These are phyloP conservation scores for Mycena rebaudengoi DNA, from an alignment of 768 basidiomycete genomes.

Conservation along the genomic window DNA sequence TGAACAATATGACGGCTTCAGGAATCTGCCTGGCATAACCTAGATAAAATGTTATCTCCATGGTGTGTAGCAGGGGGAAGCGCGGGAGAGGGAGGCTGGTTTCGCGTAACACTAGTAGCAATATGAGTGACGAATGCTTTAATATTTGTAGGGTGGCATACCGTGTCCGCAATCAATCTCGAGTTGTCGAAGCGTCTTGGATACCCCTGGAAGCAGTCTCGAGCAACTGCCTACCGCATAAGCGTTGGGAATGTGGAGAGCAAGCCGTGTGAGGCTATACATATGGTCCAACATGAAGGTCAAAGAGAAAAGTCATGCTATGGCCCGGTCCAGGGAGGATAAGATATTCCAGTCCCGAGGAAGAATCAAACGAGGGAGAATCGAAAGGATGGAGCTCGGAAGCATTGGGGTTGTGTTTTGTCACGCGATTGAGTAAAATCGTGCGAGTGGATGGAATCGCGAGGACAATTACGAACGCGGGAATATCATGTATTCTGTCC, in stretches of 20 bases:
- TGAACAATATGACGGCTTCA: neutral
- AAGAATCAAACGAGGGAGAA: neutral
- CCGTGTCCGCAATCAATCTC: neutral
- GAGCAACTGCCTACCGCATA: neutral
- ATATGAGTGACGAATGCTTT: neutral
- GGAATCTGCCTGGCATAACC: neutral
- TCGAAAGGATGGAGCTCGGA: too few species aligned
- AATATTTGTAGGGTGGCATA: neutral
- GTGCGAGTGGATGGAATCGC: neutral
- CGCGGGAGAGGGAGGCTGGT: neutral
- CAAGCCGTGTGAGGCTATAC: neutral
- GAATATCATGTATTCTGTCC: neutral
- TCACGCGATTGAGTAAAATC: neutral
- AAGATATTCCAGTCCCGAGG: neutral
- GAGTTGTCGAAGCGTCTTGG: neutral
- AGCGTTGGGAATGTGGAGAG: neutral
- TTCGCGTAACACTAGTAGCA: neutral
- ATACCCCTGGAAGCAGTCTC: neutral
- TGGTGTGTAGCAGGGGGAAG: neutral
- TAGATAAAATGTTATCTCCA: neutral
- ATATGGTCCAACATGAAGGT: neutral
- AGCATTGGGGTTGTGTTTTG: neutral
- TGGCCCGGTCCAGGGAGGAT: neutral
- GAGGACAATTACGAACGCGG: neutral
- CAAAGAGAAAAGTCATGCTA: neutral